Conservation (phyloP, 2,329 filamentous ascomycete genomes). For the Rugonectria rugulosa region DNA sequence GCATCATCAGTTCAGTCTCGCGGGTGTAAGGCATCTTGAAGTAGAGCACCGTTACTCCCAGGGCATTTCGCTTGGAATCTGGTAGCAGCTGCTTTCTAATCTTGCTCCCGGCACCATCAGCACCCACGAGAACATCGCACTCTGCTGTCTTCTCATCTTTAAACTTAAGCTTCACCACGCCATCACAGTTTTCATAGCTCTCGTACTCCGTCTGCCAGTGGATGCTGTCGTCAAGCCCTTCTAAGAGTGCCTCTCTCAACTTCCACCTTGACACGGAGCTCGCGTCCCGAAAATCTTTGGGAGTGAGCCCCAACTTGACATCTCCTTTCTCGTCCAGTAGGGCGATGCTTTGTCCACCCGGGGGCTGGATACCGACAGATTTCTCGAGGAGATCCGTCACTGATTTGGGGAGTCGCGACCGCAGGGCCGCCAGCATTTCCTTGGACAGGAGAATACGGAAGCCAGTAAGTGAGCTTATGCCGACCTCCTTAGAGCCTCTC, state of each 20-base stretch:
- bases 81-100: slow-evolving; percentile 11
- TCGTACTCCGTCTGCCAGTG: background rate
- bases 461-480: background rate
- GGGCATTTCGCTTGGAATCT: background rate
- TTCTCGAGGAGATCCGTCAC: background rate
- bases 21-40: slow-evolving; percentile 9
- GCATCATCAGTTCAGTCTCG: slow-evolving; percentile 8
- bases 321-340: slow-evolving; percentile 8
- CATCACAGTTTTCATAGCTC: background rate
- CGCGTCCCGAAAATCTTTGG: slow-evolving; percentile 2
- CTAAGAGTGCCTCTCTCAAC: background rate
- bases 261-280: slow-evolving; percentile 13
- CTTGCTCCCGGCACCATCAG: slow-evolving; percentile 10
- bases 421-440: slow-evolving; percentile 6
- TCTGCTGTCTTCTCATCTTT: background rate
- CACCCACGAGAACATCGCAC: slow-evolving; percentile 8
- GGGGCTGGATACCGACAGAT: slow-evolving; percentile 4
- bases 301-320: slow-evolving; percentile 3
- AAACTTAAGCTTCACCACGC: slow-evolving; percentile 1
- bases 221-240: slow-evolving; percentile 1
- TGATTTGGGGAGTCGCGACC: background rate
- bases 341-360: slow-evolving; percentile 2
- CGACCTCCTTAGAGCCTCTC: slow-evolving; percentile 1
- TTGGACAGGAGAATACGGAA: slow-evolving; percentile 5
- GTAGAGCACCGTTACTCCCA: slow-evolving; percentile 8